phyloP scores from a whole-genome alignment of 257 asterid genomes.

The Nicotiana knightiana region DNA sequence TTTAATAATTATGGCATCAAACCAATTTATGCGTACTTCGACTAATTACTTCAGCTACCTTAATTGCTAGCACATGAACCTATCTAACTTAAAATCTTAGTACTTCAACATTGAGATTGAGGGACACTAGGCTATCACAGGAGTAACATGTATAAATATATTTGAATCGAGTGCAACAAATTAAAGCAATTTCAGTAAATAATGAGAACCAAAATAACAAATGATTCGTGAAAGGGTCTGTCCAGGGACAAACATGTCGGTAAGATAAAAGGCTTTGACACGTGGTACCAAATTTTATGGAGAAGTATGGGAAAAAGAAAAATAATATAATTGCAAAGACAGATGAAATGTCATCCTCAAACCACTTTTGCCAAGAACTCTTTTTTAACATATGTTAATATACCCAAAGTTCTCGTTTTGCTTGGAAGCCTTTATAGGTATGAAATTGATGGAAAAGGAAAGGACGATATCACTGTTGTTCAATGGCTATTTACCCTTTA shows the following conservation, averaged over 20 bases:
- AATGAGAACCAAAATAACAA: neutral
- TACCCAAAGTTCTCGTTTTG: conserved; percentile 12
- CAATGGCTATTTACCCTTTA: conserved; percentile 13
- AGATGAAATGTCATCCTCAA: conserved; percentile 15
- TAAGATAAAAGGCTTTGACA: neutral
- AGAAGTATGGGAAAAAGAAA: neutral
- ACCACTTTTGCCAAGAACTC: conserved; percentile 2
- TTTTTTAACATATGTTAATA: neutral
- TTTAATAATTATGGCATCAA: no score
- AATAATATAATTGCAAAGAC: neutral
- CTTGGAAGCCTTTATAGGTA: conserved; percentile 33
- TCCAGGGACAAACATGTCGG: neutral
- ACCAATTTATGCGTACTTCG: no score
- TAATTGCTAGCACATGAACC: no score
- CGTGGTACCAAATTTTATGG: conserved; percentile 1
- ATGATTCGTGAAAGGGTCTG: neutral
- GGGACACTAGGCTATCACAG: neutral
- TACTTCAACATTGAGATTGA: neutral
- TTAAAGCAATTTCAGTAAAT: neutral
- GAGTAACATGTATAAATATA: neutral
- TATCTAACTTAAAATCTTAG: neutral
- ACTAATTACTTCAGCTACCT: no score
- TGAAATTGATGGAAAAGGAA: conserved; percentile 37
- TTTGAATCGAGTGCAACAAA: neutral
- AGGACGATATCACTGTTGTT: conserved; percentile 16